These are phyloP conservation scores for Didymella keratinophila DNA, from an alignment of 2,329 filamentous ascomycete genomes.

Conservation along the genomic window DNA sequence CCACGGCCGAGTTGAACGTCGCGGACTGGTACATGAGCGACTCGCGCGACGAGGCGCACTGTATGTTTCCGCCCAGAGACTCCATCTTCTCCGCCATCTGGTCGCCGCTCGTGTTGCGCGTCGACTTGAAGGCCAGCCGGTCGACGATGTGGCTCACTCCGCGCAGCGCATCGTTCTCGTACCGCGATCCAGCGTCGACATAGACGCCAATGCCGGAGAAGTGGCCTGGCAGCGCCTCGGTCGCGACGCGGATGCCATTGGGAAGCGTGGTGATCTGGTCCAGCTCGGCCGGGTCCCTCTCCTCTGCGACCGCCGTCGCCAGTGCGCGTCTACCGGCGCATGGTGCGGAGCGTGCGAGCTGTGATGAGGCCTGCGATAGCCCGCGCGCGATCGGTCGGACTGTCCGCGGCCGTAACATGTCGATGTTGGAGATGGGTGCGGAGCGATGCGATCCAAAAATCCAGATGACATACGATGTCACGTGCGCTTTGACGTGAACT, in stretches of 20 bases:
- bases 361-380: slow-evolving; percentile 31
- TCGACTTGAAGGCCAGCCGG: slow-evolving; percentile 91
- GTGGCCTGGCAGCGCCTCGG: slow-evolving; percentile 90
- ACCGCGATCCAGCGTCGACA: slow-evolving; percentile 92
- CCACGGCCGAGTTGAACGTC: slow-evolving; percentile 93
- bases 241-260: slow-evolving; percentile 94
- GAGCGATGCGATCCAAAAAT: slow-evolving; percentile 11
- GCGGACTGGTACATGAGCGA: slow-evolving; percentile 99
- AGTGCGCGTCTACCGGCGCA: slow-evolving; percentile 11
- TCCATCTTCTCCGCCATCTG: slow-evolving; percentile 89
- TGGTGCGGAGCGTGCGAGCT: slow-evolving; percentile 14
- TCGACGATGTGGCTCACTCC: slow-evolving; percentile 98
- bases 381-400: slow-evolving; percentile 41
- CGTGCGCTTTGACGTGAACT: too few species aligned
- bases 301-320: slow-evolving; percentile 13
- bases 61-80: slow-evolving; percentile 90
- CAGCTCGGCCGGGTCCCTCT: slow-evolving; percentile 81
- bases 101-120: slow-evolving; percentile 74
- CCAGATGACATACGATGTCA: slow-evolving; percentile 21
- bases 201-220: slow-evolving; percentile 97
- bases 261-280: slow-evolving; percentile 86
- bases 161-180: slow-evolving; percentile 83
- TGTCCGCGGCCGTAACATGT: slow-evolving; percentile 45
- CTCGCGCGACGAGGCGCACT: slow-evolving; percentile 94
- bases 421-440: slow-evolving; percentile 12